Evolutionary conservation across 2,329 filamentous ascomycete genomes (phyloP).

Genomic region (Penicillium fuscoglaucum): DNA sequence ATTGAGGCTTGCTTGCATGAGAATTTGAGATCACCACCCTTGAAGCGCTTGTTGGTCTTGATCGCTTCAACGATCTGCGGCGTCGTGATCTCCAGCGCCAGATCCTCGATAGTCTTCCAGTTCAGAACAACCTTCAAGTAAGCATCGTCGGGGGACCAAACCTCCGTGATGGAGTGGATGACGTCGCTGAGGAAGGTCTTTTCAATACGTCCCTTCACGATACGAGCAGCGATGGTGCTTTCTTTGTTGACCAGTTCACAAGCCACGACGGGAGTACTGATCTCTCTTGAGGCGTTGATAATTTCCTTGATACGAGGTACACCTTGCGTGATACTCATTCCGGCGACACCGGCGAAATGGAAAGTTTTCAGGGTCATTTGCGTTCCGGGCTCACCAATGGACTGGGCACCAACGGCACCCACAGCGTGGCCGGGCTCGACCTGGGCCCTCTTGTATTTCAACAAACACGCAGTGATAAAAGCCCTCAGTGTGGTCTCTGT

Average conservation of each 20-base stretch:
- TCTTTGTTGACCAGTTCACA: conserved; percentile 78
- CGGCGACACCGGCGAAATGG: conserved; percentile 99
- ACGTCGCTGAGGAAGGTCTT: conserved; percentile 88
- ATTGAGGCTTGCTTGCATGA: conserved; percentile 56
- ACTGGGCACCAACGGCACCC: conserved; percentile 93
- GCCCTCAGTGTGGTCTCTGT: conserved; percentile 69
- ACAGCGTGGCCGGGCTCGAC: conserved; percentile 95
- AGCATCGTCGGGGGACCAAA: conserved; percentile 75
- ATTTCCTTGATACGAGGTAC: conserved; percentile 99
- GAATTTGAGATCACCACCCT: conserved; percentile 64
- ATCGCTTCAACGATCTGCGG: conserved; percentile 76
- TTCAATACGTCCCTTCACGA: conserved; percentile 91
- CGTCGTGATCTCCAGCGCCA: conserved; percentile 77
- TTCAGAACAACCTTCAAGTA: conserved; percentile 83
- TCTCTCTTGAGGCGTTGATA: conserved; percentile 93
- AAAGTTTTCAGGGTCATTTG: conserved; percentile 99
- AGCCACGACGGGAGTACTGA: conserved; percentile 90
- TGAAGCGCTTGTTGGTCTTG: conserved; percentile 75
- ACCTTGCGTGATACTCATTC: conserved; percentile 99
- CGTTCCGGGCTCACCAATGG: conserved; percentile 95
- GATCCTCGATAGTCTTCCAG: conserved; percentile 70
- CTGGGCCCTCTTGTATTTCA: conserved; percentile 87
- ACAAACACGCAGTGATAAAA: conserved; percentile 80
- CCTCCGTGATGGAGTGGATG: conserved; percentile 79
- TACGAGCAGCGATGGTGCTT: conserved; percentile 75